Percentiles rank a stretch among this genome's conserved stretches.
phyloP scores from a whole-genome alignment of 768 basidiomycete species.

The Xerocomus spinulosus region DNA sequence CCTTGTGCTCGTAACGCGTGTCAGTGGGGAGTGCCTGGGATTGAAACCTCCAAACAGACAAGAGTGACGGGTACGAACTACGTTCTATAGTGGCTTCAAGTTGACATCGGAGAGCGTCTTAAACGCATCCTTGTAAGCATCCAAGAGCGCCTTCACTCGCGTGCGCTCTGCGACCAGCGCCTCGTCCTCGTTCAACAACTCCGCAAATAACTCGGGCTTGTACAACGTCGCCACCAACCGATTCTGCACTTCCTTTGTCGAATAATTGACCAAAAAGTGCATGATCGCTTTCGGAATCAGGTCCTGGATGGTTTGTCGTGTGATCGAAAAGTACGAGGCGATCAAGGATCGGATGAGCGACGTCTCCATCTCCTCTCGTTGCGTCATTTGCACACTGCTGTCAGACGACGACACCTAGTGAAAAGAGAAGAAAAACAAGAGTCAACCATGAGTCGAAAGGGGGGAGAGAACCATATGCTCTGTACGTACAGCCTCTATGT shows the following conservation, averaged over 20 bases:
- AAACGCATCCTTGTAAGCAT: slow-evolving; percentile 95
- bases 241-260: slow-evolving; percentile 96
- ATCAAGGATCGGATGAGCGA: slow-evolving; percentile 92
- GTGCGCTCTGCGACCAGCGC: slow-evolving; percentile 89
- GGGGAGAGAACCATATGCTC: background rate
- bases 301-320: slow-evolving; percentile 95
- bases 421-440: background rate
- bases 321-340: slow-evolving; percentile 92
- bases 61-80: background rate
- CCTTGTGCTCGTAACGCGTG: background rate
- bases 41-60: background rate
- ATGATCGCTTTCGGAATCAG: slow-evolving; percentile 97
- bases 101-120: slow-evolving; percentile 81
- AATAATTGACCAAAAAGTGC: slow-evolving; percentile 96
- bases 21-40: background rate
- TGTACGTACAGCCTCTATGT: slow-evolving; percentile 88
- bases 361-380: slow-evolving; percentile 96
- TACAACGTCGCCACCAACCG: slow-evolving; percentile 91
- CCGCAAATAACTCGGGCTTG: slow-evolving; percentile 89
- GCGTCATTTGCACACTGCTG: slow-evolving; percentile 59
- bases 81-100: slow-evolving; percentile 52
- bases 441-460: background rate
- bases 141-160: slow-evolving; percentile 88
- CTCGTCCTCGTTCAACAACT: slow-evolving; percentile 94
- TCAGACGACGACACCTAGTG: slow-evolving; percentile 57